phyloP scores from a whole-genome alignment of 2,329 filamentous ascomycete genomes.

The Hymenoscyphus fraxineus region DNA sequence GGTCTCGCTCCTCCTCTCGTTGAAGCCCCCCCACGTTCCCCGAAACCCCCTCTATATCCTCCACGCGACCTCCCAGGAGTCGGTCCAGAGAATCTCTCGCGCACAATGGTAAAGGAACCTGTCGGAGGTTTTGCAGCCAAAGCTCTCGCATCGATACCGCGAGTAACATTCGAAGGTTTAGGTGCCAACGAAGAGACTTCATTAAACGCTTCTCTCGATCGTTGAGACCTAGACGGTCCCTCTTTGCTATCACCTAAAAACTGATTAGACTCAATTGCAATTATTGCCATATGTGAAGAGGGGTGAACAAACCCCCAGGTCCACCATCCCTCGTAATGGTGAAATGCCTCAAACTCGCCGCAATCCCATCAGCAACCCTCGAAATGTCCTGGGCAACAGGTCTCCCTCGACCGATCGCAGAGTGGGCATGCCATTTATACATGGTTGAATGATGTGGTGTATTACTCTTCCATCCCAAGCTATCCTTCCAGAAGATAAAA shows the following conservation, averaged over 20 bases:
- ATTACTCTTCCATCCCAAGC: neutral
- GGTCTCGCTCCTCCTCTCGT: neutral
- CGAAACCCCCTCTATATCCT: neutral
- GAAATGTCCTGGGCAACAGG: conserved; percentile 29
- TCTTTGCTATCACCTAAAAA: neutral
- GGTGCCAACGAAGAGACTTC: conserved; percentile 30
- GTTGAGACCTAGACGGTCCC: conserved; percentile 19
- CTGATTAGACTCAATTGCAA: conserved; percentile 1
- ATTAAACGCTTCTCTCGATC: conserved; percentile 25
- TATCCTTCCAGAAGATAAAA: conserved; percentile 4
- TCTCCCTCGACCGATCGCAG: conserved; percentile 32
- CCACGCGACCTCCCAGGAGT: neutral
- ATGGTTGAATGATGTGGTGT: conserved; percentile 26
- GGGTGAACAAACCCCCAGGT: conserved; percentile 17
- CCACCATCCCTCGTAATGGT: conserved; percentile 23
- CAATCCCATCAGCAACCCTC: conserved; percentile 33
- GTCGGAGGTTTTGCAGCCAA: conserved; percentile 30
- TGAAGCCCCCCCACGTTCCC: neutral
- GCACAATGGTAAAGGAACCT: conserved; percentile 22
- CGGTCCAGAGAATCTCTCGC: conserved; percentile 9
- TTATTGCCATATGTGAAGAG: neutral
- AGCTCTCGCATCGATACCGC: conserved; percentile 34
- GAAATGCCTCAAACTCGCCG: conserved; percentile 33
- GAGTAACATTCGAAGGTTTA: conserved; percentile 13
- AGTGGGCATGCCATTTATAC: conserved; percentile 37